Base-by-base conservation (phyloP, 2,329 filamentous ascomycete genomes). In the Alternaria angustiovoidea region DNA sequence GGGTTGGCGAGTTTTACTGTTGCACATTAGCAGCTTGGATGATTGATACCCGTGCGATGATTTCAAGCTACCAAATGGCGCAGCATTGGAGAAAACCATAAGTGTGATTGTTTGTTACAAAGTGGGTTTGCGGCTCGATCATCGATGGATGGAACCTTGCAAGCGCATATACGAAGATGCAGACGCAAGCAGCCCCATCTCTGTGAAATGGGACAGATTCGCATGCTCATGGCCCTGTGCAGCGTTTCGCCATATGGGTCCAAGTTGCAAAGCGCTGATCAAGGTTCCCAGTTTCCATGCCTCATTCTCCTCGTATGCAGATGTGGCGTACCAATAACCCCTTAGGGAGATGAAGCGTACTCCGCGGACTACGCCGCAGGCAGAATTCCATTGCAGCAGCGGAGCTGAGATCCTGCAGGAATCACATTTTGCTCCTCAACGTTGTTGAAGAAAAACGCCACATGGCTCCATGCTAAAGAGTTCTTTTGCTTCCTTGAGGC, bases 161-260 rank as follows among this genome's bases (percentile, higher is more conserved):
- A 43, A 9, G 24, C 42, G 54, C 46, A 43, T 51, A 51, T 49
- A 44, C 46, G 54, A 43, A 18, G 28, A 57, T n/a, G 46, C 54
- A 57, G 54, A 38, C 51, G 44, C 54, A 38, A 6, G 49, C n/a
- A 36, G 26, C 48, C 26, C 34, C 20, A 22, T 41, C 18, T 39
- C 8, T 18, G 20, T 36, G 8, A 24, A 11, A 18, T 34, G 30
- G 36, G 18, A 24, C 39, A 8, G 26, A 38, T 30, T 32, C 20
- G 30, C 30, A 36, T 48, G 20, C 46, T 22, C 30, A 48, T 32
- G 30, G 34, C 30, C 12, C 46, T 36, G 30, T 48, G 30, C 7
- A 26, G 24, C 18, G 9, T 34, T 18, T 34, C 24, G 46, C 46
- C 28, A 5, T 24, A 18, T 36, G 46, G 46, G 28, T 48, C 24